Evolutionary conservation across 192 early-diverging fungal species (phyloP), one percentile per base, ranked within the genome.

Genomic region (Coemansia sp.): DNA sequence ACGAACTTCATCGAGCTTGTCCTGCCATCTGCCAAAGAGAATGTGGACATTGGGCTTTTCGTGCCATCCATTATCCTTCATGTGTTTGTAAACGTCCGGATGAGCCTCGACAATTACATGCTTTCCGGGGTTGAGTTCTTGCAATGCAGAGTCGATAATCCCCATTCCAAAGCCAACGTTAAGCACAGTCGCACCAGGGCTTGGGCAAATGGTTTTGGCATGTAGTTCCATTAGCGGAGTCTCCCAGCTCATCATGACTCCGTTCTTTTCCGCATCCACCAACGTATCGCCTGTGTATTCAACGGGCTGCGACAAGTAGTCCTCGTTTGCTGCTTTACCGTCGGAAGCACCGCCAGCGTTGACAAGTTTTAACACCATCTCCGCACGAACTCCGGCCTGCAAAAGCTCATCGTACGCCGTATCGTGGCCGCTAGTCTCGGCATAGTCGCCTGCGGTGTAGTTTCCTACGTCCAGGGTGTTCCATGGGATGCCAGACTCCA

Each of bases 221-320:
- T 95, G 93, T 10, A 86, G 85, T 29, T 87, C 83, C 96, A 99
- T 99, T 58, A 99, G 69, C 22, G 94, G 94, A 5, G 84, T 75
- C 70, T 99, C 96, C 96, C 96, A 99, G 49, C 89, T 92, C 96
- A 99, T 99, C 95, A 97, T 97, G 2, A 99, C 95, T 49, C 88
- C 95, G 78, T 99, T 93, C 35, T 86, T 86, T 55, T 95, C 90
- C 6, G 82, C 87, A 67, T 98, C 96, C 62, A 97, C 66, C 17
- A 98, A 73, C 43, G 84, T 85, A 49, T 87, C 89, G 22, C 91
- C 92, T 36, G 89, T 87, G 67, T 92, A 99, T 46, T 85, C 87
- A 3, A 99, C 84, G 19, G 86, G 87, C 52, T 89, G 88, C 25
- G 82, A 68, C 33, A 99, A 79, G 67, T 92, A 99, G 20, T 88